phyloP scores from a whole-genome alignment of 1,284 basidiomycete species.

The Microbotryum scabiosae region DNA sequence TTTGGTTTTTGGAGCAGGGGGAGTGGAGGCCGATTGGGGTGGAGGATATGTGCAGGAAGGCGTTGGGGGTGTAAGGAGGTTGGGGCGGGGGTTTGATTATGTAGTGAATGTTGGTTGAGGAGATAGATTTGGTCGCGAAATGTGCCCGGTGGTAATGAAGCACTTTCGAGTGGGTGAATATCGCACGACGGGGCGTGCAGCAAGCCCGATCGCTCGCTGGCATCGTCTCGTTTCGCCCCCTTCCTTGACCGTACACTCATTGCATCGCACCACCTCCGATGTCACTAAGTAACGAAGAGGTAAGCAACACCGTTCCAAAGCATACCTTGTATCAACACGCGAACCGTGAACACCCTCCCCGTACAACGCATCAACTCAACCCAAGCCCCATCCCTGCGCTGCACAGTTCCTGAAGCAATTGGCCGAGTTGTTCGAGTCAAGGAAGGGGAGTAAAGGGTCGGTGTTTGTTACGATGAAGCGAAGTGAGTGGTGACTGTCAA shows the following conservation, averaged over 20 bases:
- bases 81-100: too few species aligned
- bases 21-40: constrained; percentile 31
- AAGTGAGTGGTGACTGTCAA: background rate
- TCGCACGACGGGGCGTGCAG: too few species aligned
- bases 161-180: too few species aligned
- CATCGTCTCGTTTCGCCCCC: too few species aligned
- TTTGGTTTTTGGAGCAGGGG: constrained; percentile 26
- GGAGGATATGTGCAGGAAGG: constrained; percentile 31
- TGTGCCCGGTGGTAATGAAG: too few species aligned
- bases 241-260: background rate
- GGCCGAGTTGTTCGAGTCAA: background rate
- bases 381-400: too few species aligned
- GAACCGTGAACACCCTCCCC: too few species aligned
- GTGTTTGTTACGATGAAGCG: background rate
- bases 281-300: background rate
- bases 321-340: background rate
- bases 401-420: background rate
- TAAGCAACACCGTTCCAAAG: background rate
- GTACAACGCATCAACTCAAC: too few species aligned
- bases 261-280: background rate
- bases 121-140: too few species aligned
- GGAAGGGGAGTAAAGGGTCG: background rate
- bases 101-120: background rate
- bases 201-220: too few species aligned
- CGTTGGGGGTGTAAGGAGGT: constrained; percentile 1